Evolutionary conservation across 192 early-diverging fungal species (phyloP).

Genomic region (Entrophospora sp.): DNA sequence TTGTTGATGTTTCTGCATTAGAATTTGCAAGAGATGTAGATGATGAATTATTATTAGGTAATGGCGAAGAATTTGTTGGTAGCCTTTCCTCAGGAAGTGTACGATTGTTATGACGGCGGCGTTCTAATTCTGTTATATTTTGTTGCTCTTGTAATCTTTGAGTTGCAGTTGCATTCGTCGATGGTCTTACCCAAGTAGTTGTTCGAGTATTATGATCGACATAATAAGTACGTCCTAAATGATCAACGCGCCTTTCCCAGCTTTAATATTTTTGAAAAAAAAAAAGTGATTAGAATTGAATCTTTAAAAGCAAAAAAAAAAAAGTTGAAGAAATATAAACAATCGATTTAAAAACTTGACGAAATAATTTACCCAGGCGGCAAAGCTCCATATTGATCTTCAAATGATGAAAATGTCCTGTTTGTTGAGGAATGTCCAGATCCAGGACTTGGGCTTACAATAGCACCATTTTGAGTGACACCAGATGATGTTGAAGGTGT

Average conservation of each 20-base stretch:
- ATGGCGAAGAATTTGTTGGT: slow-evolving; percentile 27
- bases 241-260: slow-evolving; percentile 95
- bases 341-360: background rate
- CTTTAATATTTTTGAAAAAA: slow-evolving; percentile 31
- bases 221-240: slow-evolving; percentile 90
- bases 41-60: slow-evolving; percentile 23
- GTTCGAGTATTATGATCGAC: slow-evolving; percentile 96
- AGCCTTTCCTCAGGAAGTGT: slow-evolving; percentile 63
- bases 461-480: background rate
- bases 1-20: slow-evolving; percentile 23
- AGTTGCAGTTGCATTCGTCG: slow-evolving; percentile 27
- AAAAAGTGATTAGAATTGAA: background rate
- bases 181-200: slow-evolving; percentile 83
- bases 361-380: slow-evolving; percentile 30
- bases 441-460: background rate
- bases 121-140: slow-evolving; percentile 62
- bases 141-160: slow-evolving; percentile 33
- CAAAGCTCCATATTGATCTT: slow-evolving; percentile 50
- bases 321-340: background rate
- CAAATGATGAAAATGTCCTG: slow-evolving; percentile 36
- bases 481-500: slow-evolving; percentile 10
- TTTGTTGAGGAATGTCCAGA: background rate
- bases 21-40: slow-evolving; percentile 19
- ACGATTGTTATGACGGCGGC: slow-evolving; percentile 72
- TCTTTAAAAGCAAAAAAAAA: background rate